Percentiles rank a stretch among this genome's conserved stretches.
These are phyloP conservation scores for Boletus coccyginus DNA, from an alignment of 768 basidiomycete genomes.

Conservation along the genomic window DNA sequence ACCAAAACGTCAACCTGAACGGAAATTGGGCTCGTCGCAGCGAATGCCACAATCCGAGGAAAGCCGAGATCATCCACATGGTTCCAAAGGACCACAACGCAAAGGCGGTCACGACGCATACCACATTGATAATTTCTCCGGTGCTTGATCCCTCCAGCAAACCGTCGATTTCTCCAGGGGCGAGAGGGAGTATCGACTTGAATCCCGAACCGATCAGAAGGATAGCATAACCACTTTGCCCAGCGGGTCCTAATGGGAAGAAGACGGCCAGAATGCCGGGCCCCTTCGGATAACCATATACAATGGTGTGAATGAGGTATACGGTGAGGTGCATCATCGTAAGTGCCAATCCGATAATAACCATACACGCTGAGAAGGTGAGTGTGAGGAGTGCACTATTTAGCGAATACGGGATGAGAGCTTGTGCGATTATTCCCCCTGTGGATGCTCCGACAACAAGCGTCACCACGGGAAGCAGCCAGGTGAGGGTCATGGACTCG, in stretches of 20 bases:
- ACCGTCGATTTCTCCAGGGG: conserved; percentile 28
- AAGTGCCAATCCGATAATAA: conserved; percentile 54
- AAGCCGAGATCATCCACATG: conserved; percentile 59
- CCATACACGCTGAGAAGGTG: conserved; percentile 51
- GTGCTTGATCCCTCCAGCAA: conserved; percentile 36
- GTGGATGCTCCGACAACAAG: conserved; percentile 68
- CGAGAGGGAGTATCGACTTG: conserved; percentile 35
- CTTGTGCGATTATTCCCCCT: conserved; percentile 55
- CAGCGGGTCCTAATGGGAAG: conserved; percentile 72
- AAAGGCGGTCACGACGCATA: conserved; percentile 49
- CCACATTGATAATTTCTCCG: conserved; percentile 41
- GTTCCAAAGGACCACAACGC: conserved; percentile 60
- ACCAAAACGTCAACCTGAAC: conserved; percentile 64
- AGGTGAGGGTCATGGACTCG: conserved; percentile 54
- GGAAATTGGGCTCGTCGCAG: conserved; percentile 40
- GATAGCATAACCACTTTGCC: conserved; percentile 60
- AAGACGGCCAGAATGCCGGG: conserved; percentile 55
- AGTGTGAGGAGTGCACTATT: conserved; percentile 54
- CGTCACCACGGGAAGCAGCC: conserved; percentile 77
- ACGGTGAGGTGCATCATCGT: conserved; percentile 66
- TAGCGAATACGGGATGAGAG: conserved; percentile 45
- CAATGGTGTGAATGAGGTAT: conserved; percentile 58
- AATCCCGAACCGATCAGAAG: conserved; percentile 55
- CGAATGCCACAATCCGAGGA: conserved; percentile 47
- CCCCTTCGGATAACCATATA: conserved; percentile 52